Percentiles rank a stretch among this genome's conserved stretches.
These are phyloP conservation scores for Kwoniella mangroviensis DNA, from an alignment of 768 basidiomycete species.

Conservation along the genomic window DNA sequence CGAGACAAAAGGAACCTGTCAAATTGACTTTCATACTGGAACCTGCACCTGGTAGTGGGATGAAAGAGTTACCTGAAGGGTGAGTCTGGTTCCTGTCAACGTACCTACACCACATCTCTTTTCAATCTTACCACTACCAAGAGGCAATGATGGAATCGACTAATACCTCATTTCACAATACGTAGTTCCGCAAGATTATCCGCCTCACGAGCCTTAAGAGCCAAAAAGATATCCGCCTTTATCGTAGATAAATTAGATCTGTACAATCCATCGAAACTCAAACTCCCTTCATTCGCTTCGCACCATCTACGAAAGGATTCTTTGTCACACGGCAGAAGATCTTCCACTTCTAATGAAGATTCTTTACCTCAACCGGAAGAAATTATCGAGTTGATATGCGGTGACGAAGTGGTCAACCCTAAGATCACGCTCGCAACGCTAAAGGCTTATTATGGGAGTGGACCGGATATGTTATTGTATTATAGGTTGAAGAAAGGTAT, in stretches of 20 bases:
- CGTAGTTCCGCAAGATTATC: constrained; percentile 80
- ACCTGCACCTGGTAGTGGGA: constrained; percentile 66
- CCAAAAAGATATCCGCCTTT: constrained; percentile 81
- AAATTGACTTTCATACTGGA: constrained; percentile 91
- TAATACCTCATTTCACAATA: not conserved
- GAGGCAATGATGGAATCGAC: no score
- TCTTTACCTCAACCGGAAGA: constrained; percentile 64
- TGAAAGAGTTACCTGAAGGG: constrained; percentile 86
- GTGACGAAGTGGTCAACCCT: constrained; percentile 77
- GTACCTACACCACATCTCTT: not conserved
- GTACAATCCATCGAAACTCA: constrained; percentile 25
- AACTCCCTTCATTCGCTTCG: constrained; percentile 1
- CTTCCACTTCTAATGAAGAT: constrained; percentile 7
- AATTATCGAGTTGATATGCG: constrained; percentile 83
- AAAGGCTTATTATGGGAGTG: constrained; percentile 66
- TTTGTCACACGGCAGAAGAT: not conserved
- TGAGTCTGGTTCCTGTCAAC: constrained; percentile 60
- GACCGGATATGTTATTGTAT: constrained; percentile 56
- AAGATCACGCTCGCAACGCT: constrained; percentile 90
- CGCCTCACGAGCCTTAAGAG: constrained; percentile 80
- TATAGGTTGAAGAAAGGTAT: constrained; percentile 49
- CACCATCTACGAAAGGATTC: not conserved
- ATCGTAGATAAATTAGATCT: constrained; percentile 70
- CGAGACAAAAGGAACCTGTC: constrained; percentile 60
- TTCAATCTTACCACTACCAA: not conserved